phyloP scores from a whole-genome alignment of 2,329 filamentous ascomycete genomes.

The Parascedosporium putredinis region DNA sequence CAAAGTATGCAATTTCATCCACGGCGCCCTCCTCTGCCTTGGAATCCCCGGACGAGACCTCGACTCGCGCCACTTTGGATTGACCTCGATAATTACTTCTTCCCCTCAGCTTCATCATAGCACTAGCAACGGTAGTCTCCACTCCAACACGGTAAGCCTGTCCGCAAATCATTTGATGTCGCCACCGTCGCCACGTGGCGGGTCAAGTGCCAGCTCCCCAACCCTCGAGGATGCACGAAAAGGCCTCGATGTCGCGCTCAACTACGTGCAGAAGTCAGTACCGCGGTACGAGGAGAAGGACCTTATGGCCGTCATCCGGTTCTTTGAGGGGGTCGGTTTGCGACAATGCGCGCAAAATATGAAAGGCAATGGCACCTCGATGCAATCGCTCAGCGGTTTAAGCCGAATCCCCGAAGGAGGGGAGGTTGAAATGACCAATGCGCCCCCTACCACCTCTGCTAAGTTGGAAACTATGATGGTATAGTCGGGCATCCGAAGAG shows the following conservation, averaged over 20 bases:
- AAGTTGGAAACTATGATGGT: conserved; percentile 7
- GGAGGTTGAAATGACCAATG: conserved; percentile 8
- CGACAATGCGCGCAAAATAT: conserved; percentile 3
- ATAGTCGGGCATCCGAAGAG: neutral
- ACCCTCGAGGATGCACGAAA: conserved; percentile 11
- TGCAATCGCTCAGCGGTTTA: conserved; percentile 4
- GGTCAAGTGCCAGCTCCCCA: neutral
- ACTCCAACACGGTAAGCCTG: conserved; percentile 18
- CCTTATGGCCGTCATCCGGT: conserved; percentile 11
- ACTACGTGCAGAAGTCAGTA: conserved; percentile 10
- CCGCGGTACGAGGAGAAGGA: conserved; percentile 9
- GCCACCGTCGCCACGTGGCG: neutral
- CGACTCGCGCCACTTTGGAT: conserved; percentile 28
- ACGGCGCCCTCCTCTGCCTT: conserved; percentile 33
- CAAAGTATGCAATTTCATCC: conserved; percentile 36
- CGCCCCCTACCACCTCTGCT: neutral
- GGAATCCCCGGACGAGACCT: conserved; percentile 39
- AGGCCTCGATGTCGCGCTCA: conserved; percentile 10
- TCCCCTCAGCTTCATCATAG: conserved; percentile 37
- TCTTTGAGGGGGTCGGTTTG: conserved; percentile 11
- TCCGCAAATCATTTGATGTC: neutral
- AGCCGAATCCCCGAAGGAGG: conserved; percentile 9
- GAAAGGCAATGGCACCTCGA: neutral
- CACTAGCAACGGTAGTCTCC: conserved; percentile 39
- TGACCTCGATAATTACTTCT: conserved; percentile 16